Evolutionary conservation across 129 eudicot species (phyloP).

Genomic region (Daucus carota): DNA sequence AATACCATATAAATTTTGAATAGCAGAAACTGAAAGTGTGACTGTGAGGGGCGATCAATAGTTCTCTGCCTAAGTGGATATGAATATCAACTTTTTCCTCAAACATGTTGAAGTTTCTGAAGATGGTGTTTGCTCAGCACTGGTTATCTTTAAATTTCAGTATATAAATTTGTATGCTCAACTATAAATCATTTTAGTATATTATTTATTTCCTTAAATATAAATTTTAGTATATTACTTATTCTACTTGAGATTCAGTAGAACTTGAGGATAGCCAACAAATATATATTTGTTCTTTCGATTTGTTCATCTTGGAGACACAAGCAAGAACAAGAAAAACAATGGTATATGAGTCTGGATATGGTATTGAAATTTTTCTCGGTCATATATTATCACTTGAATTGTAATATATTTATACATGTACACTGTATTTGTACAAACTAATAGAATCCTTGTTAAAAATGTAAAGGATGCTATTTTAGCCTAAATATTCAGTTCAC

Average conservation of each 20-base stretch:
- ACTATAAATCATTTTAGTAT: too few species aligned
- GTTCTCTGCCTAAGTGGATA: not conserved
- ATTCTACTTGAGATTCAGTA: too few species aligned
- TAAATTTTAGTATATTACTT: too few species aligned
- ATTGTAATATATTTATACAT: not conserved
- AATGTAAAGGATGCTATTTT: not conserved
- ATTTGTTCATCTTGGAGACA: not conserved
- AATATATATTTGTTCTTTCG: too few species aligned
- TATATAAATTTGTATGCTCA: too few species aligned
- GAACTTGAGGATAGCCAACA: too few species aligned
- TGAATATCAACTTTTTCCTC: not conserved
- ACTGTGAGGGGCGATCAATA: not conserved
- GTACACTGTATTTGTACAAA: not conserved
- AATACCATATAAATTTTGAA: conserved; percentile 16
- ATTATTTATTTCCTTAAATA: too few species aligned
- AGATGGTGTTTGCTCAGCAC: not conserved
- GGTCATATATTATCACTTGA: not conserved
- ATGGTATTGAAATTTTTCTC: not conserved
- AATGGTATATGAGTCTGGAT: not conserved
- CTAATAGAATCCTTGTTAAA: not conserved
- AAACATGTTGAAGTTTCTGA: not conserved
- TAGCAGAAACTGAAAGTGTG: not conserved
- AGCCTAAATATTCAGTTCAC: not conserved
- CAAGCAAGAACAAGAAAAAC: not conserved
- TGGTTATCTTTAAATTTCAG: not conserved